Percentiles rank a stretch among this genome's conserved stretches.
Conservation (phyloP, 371 early-diverging fungal species). For the Rhizopus sp. region DNA sequence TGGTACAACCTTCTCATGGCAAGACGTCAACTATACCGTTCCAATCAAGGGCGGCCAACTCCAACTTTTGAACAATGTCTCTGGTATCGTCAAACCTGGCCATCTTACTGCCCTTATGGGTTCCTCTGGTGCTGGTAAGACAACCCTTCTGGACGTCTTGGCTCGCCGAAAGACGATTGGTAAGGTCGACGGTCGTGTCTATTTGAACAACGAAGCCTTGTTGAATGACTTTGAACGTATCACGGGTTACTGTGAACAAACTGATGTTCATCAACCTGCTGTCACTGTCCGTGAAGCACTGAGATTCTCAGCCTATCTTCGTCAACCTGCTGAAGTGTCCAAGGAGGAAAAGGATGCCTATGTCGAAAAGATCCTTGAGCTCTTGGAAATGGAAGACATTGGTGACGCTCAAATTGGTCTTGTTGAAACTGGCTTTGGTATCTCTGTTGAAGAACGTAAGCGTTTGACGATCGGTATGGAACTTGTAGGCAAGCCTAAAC, state of each 20-base stretch:
- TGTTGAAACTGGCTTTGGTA: constrained; percentile 57
- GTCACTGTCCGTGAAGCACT: constrained; percentile 69
- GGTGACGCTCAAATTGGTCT: constrained; percentile 62
- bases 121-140: constrained; percentile 87
- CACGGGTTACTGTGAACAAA: constrained; percentile 85
- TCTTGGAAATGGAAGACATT: constrained; percentile 64
- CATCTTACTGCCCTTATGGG: constrained; percentile 84
- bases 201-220: constrained; percentile 58
- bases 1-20: constrained; percentile 62
- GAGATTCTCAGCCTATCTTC: constrained; percentile 70
- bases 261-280: constrained; percentile 74
- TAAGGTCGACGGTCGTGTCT: constrained; percentile 68
- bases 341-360: constrained; percentile 63
- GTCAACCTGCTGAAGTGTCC: constrained; percentile 61
- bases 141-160: constrained; percentile 84
- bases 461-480: constrained; percentile 71
- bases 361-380: constrained; percentile 68
- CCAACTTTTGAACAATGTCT: constrained; percentile 53
- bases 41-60: constrained; percentile 57
- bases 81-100: constrained; percentile 57
- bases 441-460: constrained; percentile 67
- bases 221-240: constrained; percentile 66
- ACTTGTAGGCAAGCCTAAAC: constrained; percentile 72
- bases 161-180: constrained; percentile 81
- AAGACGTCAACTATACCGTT: constrained; percentile 56